Evolutionary conservation across 2,329 filamentous ascomycete genomes (phyloP), one percentile per base, ranked within the genome.

Genomic region (Fusarium sp.): DNA sequence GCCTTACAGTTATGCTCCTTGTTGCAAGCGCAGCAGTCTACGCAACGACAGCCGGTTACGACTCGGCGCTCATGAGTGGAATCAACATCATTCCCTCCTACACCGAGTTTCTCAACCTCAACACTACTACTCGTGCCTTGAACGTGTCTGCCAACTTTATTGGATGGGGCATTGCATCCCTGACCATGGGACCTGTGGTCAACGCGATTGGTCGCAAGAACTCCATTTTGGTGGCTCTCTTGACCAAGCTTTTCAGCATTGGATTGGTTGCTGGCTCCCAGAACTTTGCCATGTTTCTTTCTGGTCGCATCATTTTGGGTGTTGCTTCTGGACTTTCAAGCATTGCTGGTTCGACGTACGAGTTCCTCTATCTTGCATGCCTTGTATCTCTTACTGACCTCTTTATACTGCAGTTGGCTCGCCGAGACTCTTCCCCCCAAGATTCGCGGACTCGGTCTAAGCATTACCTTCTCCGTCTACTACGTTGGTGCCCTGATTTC

Each of bases 11-110:
- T 5, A 56, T 56, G n/a, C 54, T 56, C 24, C 54, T 56, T 7
- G 38, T 47, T 6, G 30, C 54, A 26, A 56, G 38, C 12, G 54
- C 54, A 5, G 54, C 54, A 16, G 54, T 56, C 28, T 56, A 56
- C 4, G 54, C 54, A 9, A 56, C 54, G 1, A 56, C 54, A 14
- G 38, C 54, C 0, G 54, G 54, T 14, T 56, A 56, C 12, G 54
- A 56, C 38, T 35, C 54, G 0, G 54, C 54, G 3, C 54, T 56
- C 13, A 56, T 56, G 54, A 48, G 41, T 2, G 55, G 55, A 20
- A 48, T 58, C 24, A 58, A 58, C 55, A 58, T 58, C 14, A 48
- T 58, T 3, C 55, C 55, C 22, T 58, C 55, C 2, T 58, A 58
- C 5, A 58, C 55, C 3, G 26, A 58, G 8, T 48, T 48, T 14